phyloP scores from a whole-genome alignment of 176 grass and related monocot species.

The Triticum turgidum region DNA sequence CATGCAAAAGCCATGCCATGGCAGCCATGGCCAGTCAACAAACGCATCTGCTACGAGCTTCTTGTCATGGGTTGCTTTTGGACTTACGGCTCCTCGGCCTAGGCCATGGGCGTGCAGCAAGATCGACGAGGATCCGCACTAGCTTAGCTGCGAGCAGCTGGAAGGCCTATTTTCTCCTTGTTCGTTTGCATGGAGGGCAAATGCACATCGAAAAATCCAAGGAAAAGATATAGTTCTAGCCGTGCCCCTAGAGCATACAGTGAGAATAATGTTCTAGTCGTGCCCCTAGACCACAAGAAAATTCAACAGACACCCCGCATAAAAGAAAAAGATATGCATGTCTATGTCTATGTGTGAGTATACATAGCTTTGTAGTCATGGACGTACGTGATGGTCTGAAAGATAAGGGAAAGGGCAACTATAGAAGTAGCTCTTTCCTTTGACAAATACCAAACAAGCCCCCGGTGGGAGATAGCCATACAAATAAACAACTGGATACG shows the following conservation, averaged over 20 bases:
- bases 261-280: not conserved
- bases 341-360: not conserved
- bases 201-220: not conserved
- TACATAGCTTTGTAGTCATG: not conserved
- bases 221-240: not conserved
- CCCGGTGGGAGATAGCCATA: not conserved
- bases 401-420: not conserved
- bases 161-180: not conserved
- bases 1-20: not conserved
- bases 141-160: not conserved
- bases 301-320: not conserved
- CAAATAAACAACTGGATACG: not conserved
- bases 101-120: conserved; percentile 4
- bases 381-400: conserved; percentile 13
- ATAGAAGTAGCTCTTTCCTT: not conserved
- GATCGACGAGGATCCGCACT: conserved; percentile 22
- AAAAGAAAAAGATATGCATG: not conserved
- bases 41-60: conserved; percentile 19
- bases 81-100: not conserved
- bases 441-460: not conserved
- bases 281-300: not conserved
- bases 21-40: conserved; percentile 30
- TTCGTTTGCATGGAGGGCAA: not conserved
- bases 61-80: conserved; percentile 29
- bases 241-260: no score